Conservation (phyloP, 768 basidiomycete genomes). For the Mycena latifolia region DNA sequence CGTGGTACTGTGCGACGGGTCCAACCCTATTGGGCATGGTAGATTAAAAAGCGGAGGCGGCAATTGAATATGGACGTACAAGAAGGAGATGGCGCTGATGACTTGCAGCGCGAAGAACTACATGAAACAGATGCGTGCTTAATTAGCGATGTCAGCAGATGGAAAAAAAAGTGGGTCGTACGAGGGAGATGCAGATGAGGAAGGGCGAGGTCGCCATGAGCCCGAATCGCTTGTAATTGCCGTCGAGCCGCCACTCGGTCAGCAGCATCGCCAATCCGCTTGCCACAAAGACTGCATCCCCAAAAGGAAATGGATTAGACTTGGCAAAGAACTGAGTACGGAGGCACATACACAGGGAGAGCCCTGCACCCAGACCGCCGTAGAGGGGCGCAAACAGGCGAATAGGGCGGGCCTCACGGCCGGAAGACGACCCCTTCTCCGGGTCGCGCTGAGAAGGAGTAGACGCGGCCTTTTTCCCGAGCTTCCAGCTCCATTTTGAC, state of each 20-base stretch:
- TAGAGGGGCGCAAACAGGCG: constrained; percentile 81
- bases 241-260: constrained; percentile 77
- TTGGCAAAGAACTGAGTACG: background rate
- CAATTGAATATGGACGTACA: constrained; percentile 55
- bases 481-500: constrained; percentile 62
- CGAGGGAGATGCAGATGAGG: constrained; percentile 81
- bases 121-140: background rate
- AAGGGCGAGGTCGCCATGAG: constrained; percentile 77
- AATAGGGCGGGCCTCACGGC: constrained; percentile 56
- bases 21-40: constrained; percentile 64
- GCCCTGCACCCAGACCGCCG: constrained; percentile 73
- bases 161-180: constrained; percentile 49
- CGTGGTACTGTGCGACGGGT: constrained; percentile 87
- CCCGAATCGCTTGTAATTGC: constrained; percentile 70
- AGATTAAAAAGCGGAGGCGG: constrained; percentile 1
- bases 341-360: constrained; percentile 70
- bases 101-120: constrained; percentile 85
- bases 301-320: background rate
- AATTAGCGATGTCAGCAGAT: constrained; percentile 17
- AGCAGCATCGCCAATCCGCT: constrained; percentile 71
- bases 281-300: constrained; percentile 71
- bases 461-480: constrained; percentile 49
- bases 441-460: constrained; percentile 51
- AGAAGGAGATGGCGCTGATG: constrained; percentile 71
- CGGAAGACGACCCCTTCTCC: constrained; percentile 58